Conservation (phyloP, 257 asterid genomes). For the Lycium barbarum region DNA sequence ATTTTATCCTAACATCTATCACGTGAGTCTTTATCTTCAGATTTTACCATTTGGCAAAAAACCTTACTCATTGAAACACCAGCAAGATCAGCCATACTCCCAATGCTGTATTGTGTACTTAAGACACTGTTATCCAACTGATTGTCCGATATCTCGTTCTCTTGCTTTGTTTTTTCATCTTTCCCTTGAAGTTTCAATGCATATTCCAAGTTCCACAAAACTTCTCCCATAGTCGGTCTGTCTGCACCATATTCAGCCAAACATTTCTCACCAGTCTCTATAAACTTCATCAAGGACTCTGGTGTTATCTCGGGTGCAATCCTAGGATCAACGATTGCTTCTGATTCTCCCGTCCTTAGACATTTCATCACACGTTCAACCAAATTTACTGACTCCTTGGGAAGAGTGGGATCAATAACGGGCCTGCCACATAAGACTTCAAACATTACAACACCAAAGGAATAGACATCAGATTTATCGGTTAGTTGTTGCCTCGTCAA, state of each 20-base stretch:
- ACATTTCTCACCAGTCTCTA: conserved; percentile 48
- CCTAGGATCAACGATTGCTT: conserved; percentile 38
- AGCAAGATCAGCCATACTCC: conserved; percentile 43
- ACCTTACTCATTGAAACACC: conserved; percentile 49
- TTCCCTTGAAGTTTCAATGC: conserved; percentile 43
- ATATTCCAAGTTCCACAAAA: conserved; percentile 53
- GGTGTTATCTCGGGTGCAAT: conserved; percentile 35
- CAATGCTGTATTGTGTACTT: conserved; percentile 39
- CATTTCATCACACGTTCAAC: conserved; percentile 45
- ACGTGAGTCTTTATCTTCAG: conserved; percentile 34
- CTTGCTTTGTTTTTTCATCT: background rate
- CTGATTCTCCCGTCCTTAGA: conserved; percentile 31
- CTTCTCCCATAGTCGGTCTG: conserved; percentile 54
- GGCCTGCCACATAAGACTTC: conserved; percentile 54
- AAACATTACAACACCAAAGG: conserved; percentile 53
- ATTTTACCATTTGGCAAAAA: conserved; percentile 49
- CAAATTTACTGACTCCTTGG: conserved; percentile 44
- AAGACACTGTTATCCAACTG: conserved; percentile 27
- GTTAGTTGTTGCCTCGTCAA: conserved; percentile 48
- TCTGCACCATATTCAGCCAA: conserved; percentile 45
- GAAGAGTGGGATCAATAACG: conserved; percentile 46
- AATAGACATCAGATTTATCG: conserved; percentile 54
- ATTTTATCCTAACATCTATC: conserved; percentile 25
- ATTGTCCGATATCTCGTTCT: background rate
- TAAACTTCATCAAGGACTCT: conserved; percentile 43